Conservation (phyloP, 2,329 filamentous ascomycete species). For the Stemphylium vesicarium region DNA sequence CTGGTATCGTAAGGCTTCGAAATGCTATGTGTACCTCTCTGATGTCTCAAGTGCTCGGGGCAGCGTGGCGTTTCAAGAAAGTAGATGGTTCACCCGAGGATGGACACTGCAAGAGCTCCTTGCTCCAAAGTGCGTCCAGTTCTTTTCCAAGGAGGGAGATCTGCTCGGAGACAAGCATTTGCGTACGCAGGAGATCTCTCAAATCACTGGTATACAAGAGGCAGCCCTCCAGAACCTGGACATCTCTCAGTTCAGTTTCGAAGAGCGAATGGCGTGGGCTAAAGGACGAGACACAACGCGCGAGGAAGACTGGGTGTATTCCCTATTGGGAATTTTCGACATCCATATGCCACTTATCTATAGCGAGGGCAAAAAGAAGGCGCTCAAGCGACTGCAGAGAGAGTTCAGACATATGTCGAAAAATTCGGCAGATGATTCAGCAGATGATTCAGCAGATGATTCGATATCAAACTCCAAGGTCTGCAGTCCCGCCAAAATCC, state of each 20-base stretch:
- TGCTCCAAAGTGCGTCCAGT: slow-evolving; percentile 21
- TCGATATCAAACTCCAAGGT: not conserved
- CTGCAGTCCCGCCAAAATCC: slow-evolving; percentile 16
- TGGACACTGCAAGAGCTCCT: slow-evolving; percentile 19
- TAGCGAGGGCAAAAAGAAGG: not conserved
- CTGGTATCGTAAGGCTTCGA: not conserved
- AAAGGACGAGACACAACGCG: slow-evolving; percentile 17
- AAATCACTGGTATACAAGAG: not conserved
- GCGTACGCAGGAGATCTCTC: not conserved
- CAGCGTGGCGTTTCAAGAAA: slow-evolving; percentile 4
- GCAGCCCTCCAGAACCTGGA: slow-evolving; percentile 7
- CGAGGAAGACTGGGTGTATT: slow-evolving; percentile 21
- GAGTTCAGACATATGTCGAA: slow-evolving; percentile 1
- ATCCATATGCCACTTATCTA: not conserved
- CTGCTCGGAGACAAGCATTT: slow-evolving; percentile 14
- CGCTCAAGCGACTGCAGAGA: not conserved
- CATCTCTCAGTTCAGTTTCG: slow-evolving; percentile 17
- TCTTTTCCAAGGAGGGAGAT: slow-evolving; percentile 18
- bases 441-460: too few species aligned
- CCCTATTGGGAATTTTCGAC: not conserved
- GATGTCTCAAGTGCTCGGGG: slow-evolving; percentile 3
- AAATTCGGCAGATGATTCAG: too few species aligned
- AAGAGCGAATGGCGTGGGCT: slow-evolving; percentile 22
- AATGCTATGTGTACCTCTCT: slow-evolving; percentile 1
- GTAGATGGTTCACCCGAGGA: slow-evolving; percentile 12